Evolutionary conservation across 305 asterid species (phyloP).

Genomic region (Fraxinus ornus): DNA sequence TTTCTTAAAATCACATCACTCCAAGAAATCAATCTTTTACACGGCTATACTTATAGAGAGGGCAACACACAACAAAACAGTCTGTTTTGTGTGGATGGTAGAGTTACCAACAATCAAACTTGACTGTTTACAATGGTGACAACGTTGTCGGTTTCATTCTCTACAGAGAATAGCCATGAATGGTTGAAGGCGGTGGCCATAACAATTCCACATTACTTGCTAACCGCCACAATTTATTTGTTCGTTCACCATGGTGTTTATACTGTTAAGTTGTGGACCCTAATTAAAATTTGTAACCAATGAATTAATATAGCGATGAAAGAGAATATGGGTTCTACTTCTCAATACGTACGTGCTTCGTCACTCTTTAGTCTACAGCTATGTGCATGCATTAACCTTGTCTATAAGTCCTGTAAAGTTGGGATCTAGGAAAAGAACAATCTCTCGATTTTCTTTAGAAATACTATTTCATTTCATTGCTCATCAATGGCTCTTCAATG

Average conservation of each 20-base stretch:
- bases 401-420: neutral
- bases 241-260: neutral
- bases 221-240: neutral
- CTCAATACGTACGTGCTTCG: neutral
- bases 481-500: conserved; percentile 59
- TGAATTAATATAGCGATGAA: too few relatives aligned
- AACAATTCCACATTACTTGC: conserved; percentile 4
- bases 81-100: conserved; percentile 1
- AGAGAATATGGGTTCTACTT: neutral
- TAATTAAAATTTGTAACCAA: too few relatives aligned
- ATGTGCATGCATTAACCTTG: neutral
- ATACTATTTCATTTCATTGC: neutral
- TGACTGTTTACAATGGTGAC: neutral
- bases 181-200: conserved; percentile 5
- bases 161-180: neutral
- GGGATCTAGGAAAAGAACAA: neutral
- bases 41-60: neutral
- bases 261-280: neutral
- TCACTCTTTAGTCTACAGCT: neutral
- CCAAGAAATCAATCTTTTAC: neutral
- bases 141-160: neutral
- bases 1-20: neutral
- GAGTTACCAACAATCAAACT: neutral
- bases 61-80: neutral
- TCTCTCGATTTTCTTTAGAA: neutral